Evolutionary conservation across 1,139 yeast genomes (phyloP).

Genomic region (Saccharomyces hybrid): DNA sequence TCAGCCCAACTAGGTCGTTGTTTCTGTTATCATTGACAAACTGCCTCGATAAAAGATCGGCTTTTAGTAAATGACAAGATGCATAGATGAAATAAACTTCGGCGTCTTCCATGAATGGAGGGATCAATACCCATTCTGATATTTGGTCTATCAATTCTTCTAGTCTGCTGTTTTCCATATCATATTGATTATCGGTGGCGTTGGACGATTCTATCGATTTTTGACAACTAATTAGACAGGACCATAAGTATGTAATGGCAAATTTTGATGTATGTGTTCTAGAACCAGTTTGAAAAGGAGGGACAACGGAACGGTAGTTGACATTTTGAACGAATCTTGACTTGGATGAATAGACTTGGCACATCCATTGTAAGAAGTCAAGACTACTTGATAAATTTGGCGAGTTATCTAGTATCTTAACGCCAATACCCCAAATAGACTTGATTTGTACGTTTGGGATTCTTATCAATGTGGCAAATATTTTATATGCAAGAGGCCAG

Average conservation of each 20-base stretch:
- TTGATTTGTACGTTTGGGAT: slow-evolving; percentile 44
- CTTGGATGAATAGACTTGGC: slow-evolving; percentile 23
- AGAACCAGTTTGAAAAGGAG: slow-evolving; percentile 35
- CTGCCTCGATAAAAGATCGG: slow-evolving; percentile 19
- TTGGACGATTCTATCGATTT: slow-evolving; percentile 5
- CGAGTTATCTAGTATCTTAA: slow-evolving; percentile 34
- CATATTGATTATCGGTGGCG: background rate
- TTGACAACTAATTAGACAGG: slow-evolving; percentile 15
- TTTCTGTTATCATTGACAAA: slow-evolving; percentile 5
- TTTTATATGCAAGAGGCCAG: slow-evolving; percentile 49
- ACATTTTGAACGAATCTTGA: slow-evolving; percentile 18
- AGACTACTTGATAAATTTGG: slow-evolving; percentile 12
- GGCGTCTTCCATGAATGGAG: slow-evolving; percentile 30
- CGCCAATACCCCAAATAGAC: slow-evolving; percentile 53
- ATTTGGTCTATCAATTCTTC: slow-evolving; percentile 21
- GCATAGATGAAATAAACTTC: slow-evolving; percentile 29
- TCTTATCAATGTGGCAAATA: slow-evolving; percentile 44
- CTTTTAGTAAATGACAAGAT: slow-evolving; percentile 24
- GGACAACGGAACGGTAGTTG: slow-evolving; percentile 21
- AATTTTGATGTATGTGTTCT: slow-evolving; percentile 32
- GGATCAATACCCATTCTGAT: slow-evolving; percentile 24
- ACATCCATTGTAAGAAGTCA: slow-evolving; percentile 31
- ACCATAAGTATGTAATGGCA: slow-evolving; percentile 34
- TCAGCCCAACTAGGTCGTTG: slow-evolving; percentile 11
- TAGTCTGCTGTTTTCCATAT: slow-evolving; percentile 6